These are phyloP conservation scores for Kazachstania viticola DNA, from an alignment of 805 yeast species.

Conservation along the genomic window DNA sequence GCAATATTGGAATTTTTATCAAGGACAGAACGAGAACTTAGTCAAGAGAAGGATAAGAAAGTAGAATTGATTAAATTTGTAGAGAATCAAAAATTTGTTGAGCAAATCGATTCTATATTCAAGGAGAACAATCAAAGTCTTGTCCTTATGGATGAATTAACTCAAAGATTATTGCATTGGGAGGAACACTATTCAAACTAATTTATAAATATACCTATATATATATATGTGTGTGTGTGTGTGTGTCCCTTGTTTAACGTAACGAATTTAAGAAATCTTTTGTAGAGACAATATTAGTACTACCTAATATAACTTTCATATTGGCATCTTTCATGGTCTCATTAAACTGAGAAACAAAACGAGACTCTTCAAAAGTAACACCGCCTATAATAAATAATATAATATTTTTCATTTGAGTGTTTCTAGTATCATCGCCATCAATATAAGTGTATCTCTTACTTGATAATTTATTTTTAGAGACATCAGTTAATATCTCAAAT, in stretches of 20 bases:
- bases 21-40: slow-evolving; percentile 73
- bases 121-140: slow-evolving; percentile 49
- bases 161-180: slow-evolving; percentile 66
- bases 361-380: slow-evolving; percentile 82
- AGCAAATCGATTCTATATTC: slow-evolving; percentile 32
- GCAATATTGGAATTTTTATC: slow-evolving; percentile 88
- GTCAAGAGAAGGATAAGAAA: slow-evolving; percentile 57
- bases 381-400: slow-evolving; percentile 77
- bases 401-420: slow-evolving; percentile 41
- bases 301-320: slow-evolving; percentile 69
- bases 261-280: slow-evolving; percentile 26
- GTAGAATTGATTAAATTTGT: slow-evolving; percentile 37
- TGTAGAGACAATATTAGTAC: slow-evolving; percentile 49
- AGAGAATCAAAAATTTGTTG: slow-evolving; percentile 30
- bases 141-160: slow-evolving; percentile 56
- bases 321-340: slow-evolving; percentile 33
- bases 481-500: slow-evolving; percentile 23
- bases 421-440: background rate
- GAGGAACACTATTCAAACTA: slow-evolving; percentile 46
- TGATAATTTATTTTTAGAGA: slow-evolving; percentile 27
- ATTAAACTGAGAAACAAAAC: slow-evolving; percentile 66
- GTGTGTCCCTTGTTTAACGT: background rate
- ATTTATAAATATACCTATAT: slow-evolving; percentile 1
- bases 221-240: background rate
- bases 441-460: slow-evolving; percentile 30